These are phyloP conservation scores for Candida oleophila DNA, from an alignment of 805 yeast species.

Conservation along the genomic window DNA sequence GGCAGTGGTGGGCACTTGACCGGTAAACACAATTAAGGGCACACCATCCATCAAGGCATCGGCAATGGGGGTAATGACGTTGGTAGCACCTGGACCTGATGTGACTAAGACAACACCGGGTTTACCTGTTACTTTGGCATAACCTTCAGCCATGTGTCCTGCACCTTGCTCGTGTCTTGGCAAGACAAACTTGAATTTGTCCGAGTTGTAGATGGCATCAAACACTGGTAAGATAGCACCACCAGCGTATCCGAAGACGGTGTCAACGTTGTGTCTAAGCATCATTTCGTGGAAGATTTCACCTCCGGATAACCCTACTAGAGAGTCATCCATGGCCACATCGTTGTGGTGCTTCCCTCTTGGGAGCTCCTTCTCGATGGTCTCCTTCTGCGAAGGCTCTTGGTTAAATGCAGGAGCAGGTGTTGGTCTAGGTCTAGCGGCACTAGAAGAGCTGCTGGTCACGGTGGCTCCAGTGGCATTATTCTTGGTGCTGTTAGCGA, in stretches of 20 bases:
- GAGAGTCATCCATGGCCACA: conserved; percentile 68
- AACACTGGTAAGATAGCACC: conserved; percentile 98
- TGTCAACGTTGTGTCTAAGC: conserved; percentile 92
- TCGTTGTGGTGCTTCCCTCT: conserved; percentile 10
- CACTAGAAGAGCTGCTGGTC: conserved; percentile 8
- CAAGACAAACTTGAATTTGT: conserved; percentile 82
- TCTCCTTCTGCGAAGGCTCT: conserved; percentile 16
- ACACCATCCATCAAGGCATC: conserved; percentile 98
- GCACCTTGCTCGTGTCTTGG: conserved; percentile 99
- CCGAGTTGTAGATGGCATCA: conserved; percentile 93
- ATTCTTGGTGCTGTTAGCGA: conserved; percentile 29
- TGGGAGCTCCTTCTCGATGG: conserved; percentile 13
- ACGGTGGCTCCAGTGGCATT: conserved; percentile 30
- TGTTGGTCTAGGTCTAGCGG: conserved; percentile 30
- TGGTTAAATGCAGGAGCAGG: conserved; percentile 56
- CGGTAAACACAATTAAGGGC: conserved; percentile 94
- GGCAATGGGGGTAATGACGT: conserved; percentile 97
- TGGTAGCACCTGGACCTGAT: conserved; percentile 99
- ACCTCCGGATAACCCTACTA: conserved; percentile 97
- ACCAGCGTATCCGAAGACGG: conserved; percentile 97
- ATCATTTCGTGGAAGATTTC: conserved; percentile 99
- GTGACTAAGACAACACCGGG: conserved; percentile 98
- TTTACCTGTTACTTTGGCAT: conserved; percentile 92
- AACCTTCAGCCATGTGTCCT: conserved; percentile 99
- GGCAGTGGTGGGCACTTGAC: conserved; percentile 94